Evolutionary conservation across 2,329 filamentous ascomycete species (phyloP).

Genomic region (Epicoccum sorghinum): DNA sequence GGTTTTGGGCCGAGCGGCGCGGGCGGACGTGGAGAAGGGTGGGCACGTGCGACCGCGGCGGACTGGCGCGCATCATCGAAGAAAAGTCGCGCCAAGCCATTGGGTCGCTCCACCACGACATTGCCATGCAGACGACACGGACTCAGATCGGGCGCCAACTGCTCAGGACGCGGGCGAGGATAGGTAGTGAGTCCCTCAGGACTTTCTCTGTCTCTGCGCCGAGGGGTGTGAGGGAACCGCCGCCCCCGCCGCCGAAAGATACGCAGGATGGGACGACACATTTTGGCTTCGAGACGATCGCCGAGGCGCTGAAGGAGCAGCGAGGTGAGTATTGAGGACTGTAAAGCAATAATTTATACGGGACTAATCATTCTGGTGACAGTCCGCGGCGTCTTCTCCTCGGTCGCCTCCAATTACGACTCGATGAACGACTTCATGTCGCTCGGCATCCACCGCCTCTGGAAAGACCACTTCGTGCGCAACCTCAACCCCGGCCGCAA

Average conservation of each 20-base stretch:
- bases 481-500: conserved; percentile 81
- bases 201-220: conserved; percentile 57
- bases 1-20: conserved; percentile 1
- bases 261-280: conserved; percentile 68
- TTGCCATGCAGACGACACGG: conserved; percentile 38
- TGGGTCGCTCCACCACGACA: conserved; percentile 14
- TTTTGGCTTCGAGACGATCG: conserved; percentile 87
- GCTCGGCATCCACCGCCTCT: conserved; percentile 91
- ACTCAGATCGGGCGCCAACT: conserved; percentile 39
- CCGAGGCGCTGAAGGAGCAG: conserved; percentile 77
- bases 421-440: conserved; percentile 99
- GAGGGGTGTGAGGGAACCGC: conserved; percentile 43
- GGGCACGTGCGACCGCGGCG: conserved; percentile 37
- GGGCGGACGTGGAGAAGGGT: not conserved
- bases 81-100: conserved; percentile 40
- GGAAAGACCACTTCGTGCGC: conserved; percentile 97
- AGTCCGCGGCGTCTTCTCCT: conserved; percentile 91
- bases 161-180: conserved; percentile 27
- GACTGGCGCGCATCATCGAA: conserved; percentile 15
- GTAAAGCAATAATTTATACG: not conserved
- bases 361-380: conserved; percentile 33
- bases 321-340: conserved; percentile 55
- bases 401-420: conserved; percentile 92
- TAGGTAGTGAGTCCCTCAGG: conserved; percentile 47
- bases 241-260: conserved; percentile 44